phyloP scores from a whole-genome alignment of 495 filamentous ascomycete genomes.

The Corynascus novoguineensis region DNA sequence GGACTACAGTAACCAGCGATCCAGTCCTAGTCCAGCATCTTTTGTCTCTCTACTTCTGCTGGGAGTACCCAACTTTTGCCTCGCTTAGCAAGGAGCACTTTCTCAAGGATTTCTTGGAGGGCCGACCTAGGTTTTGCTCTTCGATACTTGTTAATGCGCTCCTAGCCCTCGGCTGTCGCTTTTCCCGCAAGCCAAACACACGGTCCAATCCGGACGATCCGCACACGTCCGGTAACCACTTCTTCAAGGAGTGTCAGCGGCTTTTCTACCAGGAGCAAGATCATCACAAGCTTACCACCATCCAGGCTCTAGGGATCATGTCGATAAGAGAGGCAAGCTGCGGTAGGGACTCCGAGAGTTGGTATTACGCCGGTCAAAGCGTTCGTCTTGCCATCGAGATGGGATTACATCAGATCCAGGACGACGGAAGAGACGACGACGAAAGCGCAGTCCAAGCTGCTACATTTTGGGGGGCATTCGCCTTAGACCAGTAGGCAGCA shows the following conservation, averaged over 20 bases:
- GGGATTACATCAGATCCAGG: conserved; percentile 51
- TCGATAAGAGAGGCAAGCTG: conserved; percentile 59
- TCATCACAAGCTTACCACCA: conserved; percentile 62
- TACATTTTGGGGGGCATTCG: conserved; percentile 69
- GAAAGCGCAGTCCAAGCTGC: conserved; percentile 60
- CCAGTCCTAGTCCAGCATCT: conserved; percentile 55
- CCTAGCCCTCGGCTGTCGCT: conserved; percentile 66
- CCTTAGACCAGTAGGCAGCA: conserved; percentile 58
- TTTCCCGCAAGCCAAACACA: conserved; percentile 59
- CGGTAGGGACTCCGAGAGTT: conserved; percentile 59
- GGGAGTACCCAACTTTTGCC: conserved; percentile 72
- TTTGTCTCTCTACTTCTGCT: conserved; percentile 69
- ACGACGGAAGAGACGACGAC: conserved; percentile 39
- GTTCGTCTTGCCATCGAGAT: conserved; percentile 62
- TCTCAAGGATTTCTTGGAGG: conserved; percentile 54
- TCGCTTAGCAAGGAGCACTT: conserved; percentile 70
- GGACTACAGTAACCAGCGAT: conserved; percentile 60
- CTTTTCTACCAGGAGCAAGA: conserved; percentile 54
- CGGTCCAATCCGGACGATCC: conserved; percentile 56
- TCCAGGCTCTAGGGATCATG: conserved; percentile 76
- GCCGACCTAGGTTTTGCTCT: conserved; percentile 59
- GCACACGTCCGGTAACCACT: conserved; percentile 63
- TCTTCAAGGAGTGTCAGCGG: conserved; percentile 60
- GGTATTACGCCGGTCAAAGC: conserved; percentile 61
- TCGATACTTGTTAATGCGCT: conserved; percentile 71